Conservation (phyloP, 345 rosid genomes). For the sweet orange (Citrus sinensis) region DVS_A1.0 CM039163.1:45917501-45918000, state of each 20-base stretch:
- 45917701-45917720: not conserved
- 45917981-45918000: not conserved
- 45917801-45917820: slow-evolving; percentile 37
- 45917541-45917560: not conserved
- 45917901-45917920: not conserved
- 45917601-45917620: slow-evolving; percentile 6
- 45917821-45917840: slow-evolving; percentile 92
- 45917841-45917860: slow-evolving; percentile 50
- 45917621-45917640: slow-evolving; percentile 20
- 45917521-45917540: not conserved
- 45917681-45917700: slow-evolving; percentile 14
- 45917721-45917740: not conserved
- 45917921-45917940: not conserved
- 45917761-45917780: slow-evolving; percentile 53
- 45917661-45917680: not conserved
- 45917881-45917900: slow-evolving; percentile 89
- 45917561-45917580: not conserved
- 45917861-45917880: slow-evolving; percentile 95
- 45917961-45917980: not conserved
- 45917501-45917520: not conserved
- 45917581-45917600: slow-evolving; percentile 26
- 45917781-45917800: slow-evolving; percentile 39
- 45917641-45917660: not conserved
- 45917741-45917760: slow-evolving; percentile 26
- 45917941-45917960: not conserved